Evolutionary conservation across 2,329 filamentous ascomycete species (phyloP).

Genomic region (Podosphaera leucotricha): DNA sequence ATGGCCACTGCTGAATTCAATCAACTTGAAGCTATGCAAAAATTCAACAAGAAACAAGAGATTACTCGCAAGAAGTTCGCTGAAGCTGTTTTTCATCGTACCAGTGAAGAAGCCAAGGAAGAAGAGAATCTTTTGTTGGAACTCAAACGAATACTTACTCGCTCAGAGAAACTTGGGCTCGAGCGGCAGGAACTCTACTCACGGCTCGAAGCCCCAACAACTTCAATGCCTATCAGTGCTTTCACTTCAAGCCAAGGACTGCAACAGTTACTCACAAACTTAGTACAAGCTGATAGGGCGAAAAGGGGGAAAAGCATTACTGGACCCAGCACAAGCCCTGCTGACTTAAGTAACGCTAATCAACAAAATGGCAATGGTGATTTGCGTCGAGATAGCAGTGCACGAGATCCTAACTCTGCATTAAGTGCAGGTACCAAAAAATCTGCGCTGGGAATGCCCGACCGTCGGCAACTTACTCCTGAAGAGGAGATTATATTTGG

Average conservation of each 20-base stretch:
- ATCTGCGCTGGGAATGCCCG: conserved; percentile 17
- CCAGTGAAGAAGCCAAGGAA: conserved; percentile 71
- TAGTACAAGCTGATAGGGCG: conserved; percentile 62
- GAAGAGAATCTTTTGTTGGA: conserved; percentile 78
- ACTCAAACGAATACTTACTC: conserved; percentile 71
- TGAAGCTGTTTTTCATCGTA: conserved; percentile 51
- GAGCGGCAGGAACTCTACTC: conserved; percentile 73
- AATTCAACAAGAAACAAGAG: conserved; percentile 67
- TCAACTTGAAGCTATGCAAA: conserved; percentile 62
- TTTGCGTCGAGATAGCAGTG: conserved; percentile 17
- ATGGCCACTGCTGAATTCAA: conserved; percentile 76
- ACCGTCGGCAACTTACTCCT: conserved; percentile 46
- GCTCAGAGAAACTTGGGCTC: conserved; percentile 65
- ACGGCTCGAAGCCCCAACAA: conserved; percentile 62
- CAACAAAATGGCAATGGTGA: conserved; percentile 15
- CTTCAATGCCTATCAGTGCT: conserved; percentile 40
- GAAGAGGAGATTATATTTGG: conserved; percentile 64
- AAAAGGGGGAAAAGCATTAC: conserved; percentile 55
- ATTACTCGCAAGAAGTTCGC: conserved; percentile 65
- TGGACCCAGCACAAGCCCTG: conserved; percentile 28
- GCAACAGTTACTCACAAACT: conserved; percentile 55
- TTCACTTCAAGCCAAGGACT: conserved; percentile 69
- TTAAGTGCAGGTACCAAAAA: conserved; percentile 17
- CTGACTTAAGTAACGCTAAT: conserved; percentile 15
- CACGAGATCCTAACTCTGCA: conserved; percentile 13